Conservation (phyloP, 179 eudicot species). For the Spinacia oleracea region DNA sequence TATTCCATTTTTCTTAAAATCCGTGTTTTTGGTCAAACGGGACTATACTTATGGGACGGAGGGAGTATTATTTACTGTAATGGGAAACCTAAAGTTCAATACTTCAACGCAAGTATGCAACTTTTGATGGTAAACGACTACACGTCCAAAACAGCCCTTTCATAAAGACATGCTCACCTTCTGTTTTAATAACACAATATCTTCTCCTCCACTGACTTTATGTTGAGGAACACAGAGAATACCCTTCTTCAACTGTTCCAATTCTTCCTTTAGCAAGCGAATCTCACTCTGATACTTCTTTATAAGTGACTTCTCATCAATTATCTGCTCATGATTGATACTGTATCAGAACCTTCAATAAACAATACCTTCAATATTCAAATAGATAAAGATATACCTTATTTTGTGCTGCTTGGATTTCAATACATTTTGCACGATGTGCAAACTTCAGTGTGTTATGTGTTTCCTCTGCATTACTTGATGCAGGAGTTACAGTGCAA, state of each 20-base stretch:
- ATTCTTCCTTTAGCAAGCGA: constrained; percentile 84
- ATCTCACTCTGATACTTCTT: constrained; percentile 99
- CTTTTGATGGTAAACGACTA: neutral
- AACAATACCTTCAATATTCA: neutral
- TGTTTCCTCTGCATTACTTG: constrained; percentile 94
- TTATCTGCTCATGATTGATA: constrained; percentile 58
- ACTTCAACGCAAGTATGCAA: neutral
- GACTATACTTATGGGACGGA: too few species aligned
- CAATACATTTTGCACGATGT: constrained; percentile 95
- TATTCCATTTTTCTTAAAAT: too few species aligned
- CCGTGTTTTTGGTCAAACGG: too few species aligned
- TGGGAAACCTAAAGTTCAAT: neutral
- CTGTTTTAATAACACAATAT: constrained; percentile 78
- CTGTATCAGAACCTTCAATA: constrained; percentile 22
- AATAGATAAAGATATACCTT: constrained; percentile 52
- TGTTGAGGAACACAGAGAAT: constrained; percentile 64
- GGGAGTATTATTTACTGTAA: neutral
- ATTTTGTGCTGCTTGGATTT: constrained; percentile 97
- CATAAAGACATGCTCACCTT: constrained; percentile 48
- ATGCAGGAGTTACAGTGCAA: constrained; percentile 97
- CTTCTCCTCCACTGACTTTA: constrained; percentile 68
- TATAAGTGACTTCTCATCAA: constrained; percentile 97
- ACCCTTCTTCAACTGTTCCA: constrained; percentile 88
- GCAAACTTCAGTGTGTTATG: constrained; percentile 98
- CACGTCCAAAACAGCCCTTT: neutral